phyloP scores from a whole-genome alignment of 352 stramenopile species.

The Thraustochytrium striatum region DNA sequence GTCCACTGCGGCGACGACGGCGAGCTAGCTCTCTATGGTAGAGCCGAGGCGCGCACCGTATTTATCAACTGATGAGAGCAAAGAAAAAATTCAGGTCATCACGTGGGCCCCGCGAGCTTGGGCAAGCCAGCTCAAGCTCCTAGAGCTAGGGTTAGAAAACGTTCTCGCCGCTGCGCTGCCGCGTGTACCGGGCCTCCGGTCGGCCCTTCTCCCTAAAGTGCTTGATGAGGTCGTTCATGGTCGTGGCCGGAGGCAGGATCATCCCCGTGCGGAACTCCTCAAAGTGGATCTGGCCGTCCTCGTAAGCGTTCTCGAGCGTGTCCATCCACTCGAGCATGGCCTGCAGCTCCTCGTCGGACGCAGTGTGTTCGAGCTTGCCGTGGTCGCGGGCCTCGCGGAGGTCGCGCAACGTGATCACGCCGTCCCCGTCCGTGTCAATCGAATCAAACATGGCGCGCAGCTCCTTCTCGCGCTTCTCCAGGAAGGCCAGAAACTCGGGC shows the following conservation, averaged over 20 bases:
- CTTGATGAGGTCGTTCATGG: constrained; percentile 11
- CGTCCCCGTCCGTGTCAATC: constrained; percentile 31
- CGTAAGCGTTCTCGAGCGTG: constrained; percentile 36
- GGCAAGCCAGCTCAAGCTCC: too few species aligned
- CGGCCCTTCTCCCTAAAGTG: constrained; percentile 34
- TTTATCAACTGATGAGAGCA: too few species aligned
- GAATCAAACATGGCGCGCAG: constrained; percentile 47
- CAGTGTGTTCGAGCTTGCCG: constrained; percentile 29
- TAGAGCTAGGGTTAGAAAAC: too few species aligned
- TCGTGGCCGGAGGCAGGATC: constrained; percentile 30
- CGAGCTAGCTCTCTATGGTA: too few species aligned
- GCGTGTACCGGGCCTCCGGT: constrained; percentile 13
- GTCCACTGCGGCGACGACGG: too few species aligned
- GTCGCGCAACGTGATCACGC: constrained; percentile 32
- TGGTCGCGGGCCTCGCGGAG: constrained; percentile 36
- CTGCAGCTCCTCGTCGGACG: constrained; percentile 45
- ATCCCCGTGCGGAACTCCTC: constrained; percentile 43
- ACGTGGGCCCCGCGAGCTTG: too few species aligned
- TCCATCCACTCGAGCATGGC: constrained; percentile 49
- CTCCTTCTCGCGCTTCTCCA: constrained; percentile 37
- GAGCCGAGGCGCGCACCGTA: too few species aligned
- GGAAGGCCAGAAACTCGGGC: constrained; percentile 45
- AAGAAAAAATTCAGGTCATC: too few species aligned
- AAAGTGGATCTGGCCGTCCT: constrained; percentile 46
- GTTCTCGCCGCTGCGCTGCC: too few species aligned